Evolutionary conservation across 2,329 filamentous ascomycete genomes (phyloP).

Genomic region (Penicillium sp.): DNA sequence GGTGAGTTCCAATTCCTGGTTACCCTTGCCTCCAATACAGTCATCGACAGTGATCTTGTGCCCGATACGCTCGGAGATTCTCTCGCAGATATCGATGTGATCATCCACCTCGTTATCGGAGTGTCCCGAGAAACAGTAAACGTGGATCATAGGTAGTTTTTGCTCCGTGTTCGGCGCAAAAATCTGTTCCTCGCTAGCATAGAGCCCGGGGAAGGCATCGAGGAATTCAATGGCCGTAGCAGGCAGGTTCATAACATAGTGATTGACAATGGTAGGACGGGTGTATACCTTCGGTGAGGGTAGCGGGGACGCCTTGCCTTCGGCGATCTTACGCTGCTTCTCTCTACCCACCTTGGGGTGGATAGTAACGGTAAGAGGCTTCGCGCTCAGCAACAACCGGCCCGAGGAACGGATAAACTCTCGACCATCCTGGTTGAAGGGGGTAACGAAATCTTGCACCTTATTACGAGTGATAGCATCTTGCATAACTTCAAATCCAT

Average conservation of each 20-base stretch:
- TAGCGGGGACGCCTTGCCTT: slow-evolving; percentile 31
- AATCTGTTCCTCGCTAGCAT: slow-evolving; percentile 65
- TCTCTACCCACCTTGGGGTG: slow-evolving; percentile 42
- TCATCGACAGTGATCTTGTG: slow-evolving; percentile 57
- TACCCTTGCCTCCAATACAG: slow-evolving; percentile 48
- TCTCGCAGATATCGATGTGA: slow-evolving; percentile 60
- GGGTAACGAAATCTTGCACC: slow-evolving; percentile 68
- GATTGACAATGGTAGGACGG: slow-evolving; percentile 71
- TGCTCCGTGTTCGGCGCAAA: slow-evolving; percentile 61
- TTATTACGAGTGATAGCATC: slow-evolving; percentile 76
- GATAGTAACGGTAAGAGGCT: slow-evolving; percentile 55
- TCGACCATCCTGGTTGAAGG: slow-evolving; percentile 79
- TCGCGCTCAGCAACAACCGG: slow-evolving; percentile 48
- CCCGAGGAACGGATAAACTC: slow-evolving; percentile 73
- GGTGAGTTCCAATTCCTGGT: slow-evolving; percentile 59
- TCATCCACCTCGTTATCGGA: slow-evolving; percentile 67
- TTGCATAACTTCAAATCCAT: slow-evolving; percentile 71
- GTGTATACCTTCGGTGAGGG: slow-evolving; percentile 29
- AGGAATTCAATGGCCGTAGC: slow-evolving; percentile 86
- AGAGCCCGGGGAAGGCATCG: slow-evolving; percentile 72
- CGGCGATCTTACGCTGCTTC: slow-evolving; percentile 24
- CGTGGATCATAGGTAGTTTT: slow-evolving; percentile 77
- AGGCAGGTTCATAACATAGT: slow-evolving; percentile 98
- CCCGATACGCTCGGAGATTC: slow-evolving; percentile 62
- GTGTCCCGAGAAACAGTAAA: slow-evolving; percentile 91